Evolutionary conservation across 1,139 yeast species (phyloP).

Genomic region (Candida tropicalis): DNA sequence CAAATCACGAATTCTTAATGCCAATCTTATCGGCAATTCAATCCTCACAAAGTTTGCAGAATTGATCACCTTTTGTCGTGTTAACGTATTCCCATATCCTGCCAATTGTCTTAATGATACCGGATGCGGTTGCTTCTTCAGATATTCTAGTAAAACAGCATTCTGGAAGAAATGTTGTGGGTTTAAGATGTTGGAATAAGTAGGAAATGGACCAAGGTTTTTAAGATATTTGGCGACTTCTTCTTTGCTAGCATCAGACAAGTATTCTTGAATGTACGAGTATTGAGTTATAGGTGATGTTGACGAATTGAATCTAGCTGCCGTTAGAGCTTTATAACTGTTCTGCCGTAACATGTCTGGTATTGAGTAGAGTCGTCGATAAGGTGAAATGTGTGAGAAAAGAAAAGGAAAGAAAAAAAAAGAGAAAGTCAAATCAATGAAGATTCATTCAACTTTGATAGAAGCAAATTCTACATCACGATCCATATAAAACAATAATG

Average conservation of each 20-base stretch:
- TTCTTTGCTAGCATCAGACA: constrained; percentile 34
- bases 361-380: too few species aligned
- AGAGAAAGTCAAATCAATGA: background rate
- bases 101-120: constrained; percentile 87
- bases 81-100: constrained; percentile 79
- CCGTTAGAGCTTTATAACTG: background rate
- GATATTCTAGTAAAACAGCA: constrained; percentile 68
- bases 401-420: too few species aligned
- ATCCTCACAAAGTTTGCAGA: constrained; percentile 87
- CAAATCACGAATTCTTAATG: constrained; percentile 75
- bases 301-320: constrained; percentile 9
- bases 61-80: constrained; percentile 74
- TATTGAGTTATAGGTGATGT: constrained; percentile 24
- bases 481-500: background rate
- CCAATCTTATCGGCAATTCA: constrained; percentile 82
- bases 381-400: too few species aligned
- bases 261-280: constrained; percentile 34
- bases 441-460: background rate
- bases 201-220: constrained; percentile 48
- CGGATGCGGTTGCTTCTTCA: constrained; percentile 74
- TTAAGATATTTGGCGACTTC: constrained; percentile 44
- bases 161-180: constrained; percentile 88
- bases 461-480: background rate
- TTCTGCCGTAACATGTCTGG: constrained; percentile 2
- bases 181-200: constrained; percentile 47